These are phyloP conservation scores for Fraxinus americana DNA, from an alignment of 257 asterid species.

Conservation along the genomic window DNA sequence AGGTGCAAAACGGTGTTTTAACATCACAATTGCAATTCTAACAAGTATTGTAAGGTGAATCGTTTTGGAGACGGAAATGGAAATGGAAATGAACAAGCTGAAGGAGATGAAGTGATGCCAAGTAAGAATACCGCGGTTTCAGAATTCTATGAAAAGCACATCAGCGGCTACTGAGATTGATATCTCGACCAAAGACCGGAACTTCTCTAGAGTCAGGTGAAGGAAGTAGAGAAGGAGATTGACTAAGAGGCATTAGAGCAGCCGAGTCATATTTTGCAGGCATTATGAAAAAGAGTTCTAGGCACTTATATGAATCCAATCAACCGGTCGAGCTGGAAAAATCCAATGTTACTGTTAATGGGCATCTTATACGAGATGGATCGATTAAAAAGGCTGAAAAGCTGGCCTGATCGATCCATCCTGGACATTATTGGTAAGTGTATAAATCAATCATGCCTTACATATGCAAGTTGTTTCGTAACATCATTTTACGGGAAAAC, in stretches of 20 bases:
- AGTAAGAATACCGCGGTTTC: slow-evolving; percentile 34
- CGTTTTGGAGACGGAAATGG: slow-evolving; percentile 33
- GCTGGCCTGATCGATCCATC: slow-evolving; percentile 72
- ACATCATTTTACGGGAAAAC: background rate
- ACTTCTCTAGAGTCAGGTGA: slow-evolving; percentile 73
- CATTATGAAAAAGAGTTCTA: slow-evolving; percentile 50
- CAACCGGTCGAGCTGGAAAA: slow-evolving; percentile 42
- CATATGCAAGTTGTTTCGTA: too few relatives aligned
- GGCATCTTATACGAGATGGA: slow-evolving; percentile 57
- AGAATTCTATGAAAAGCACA: slow-evolving; percentile 45
- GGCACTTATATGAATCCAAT: slow-evolving; percentile 39
- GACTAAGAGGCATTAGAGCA: slow-evolving; percentile 35
- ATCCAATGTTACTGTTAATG: slow-evolving; percentile 66
- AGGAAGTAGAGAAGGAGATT: slow-evolving; percentile 48
- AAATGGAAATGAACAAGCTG: slow-evolving; percentile 52
- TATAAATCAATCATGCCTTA: background rate
- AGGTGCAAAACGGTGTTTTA: too few relatives aligned
- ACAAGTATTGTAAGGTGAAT: slow-evolving; percentile 41
- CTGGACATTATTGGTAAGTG: slow-evolving; percentile 86
- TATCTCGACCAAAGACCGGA: slow-evolving; percentile 74
- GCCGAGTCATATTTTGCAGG: slow-evolving; percentile 58
- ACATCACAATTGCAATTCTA: slow-evolving; percentile 60
- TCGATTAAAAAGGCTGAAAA: slow-evolving; percentile 72
- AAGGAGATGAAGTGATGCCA: slow-evolving; percentile 35
- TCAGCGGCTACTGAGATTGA: slow-evolving; percentile 89